These are phyloP conservation scores for Halophytophthora batemanensis DNA, from an alignment of 352 stramenopile genomes.

Conservation along the genomic window DNA sequence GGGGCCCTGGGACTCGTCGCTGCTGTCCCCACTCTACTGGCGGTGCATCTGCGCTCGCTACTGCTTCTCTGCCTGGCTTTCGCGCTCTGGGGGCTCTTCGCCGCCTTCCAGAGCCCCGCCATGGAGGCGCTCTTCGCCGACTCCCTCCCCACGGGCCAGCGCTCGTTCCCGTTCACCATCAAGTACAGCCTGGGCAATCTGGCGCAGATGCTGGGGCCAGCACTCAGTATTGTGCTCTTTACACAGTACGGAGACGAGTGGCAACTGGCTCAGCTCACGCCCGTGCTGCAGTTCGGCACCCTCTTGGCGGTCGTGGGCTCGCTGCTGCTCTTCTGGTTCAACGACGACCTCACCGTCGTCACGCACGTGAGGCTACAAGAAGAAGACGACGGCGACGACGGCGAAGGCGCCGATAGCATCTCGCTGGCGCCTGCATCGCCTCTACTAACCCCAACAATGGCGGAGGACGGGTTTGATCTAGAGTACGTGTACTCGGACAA, in stretches of 20 bases:
- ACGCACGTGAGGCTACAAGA: too few relatives aligned
- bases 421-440: conserved; percentile 3
- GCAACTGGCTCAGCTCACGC: conserved; percentile 52
- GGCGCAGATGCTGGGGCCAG: conserved; percentile 48
- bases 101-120: conserved; percentile 67
- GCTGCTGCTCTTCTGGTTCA: conserved; percentile 68
- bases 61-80: conserved; percentile 62
- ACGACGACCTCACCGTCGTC: conserved; percentile 77
- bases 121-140: conserved; percentile 85
- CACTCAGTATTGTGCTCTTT: conserved; percentile 67
- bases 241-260: conserved; percentile 70
- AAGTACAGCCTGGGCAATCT: conserved; percentile 63
- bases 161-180: conserved; percentile 76
- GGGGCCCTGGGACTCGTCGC: conserved; percentile 34
- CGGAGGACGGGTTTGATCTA: conserved; percentile 35
- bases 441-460: conserved; percentile 4
- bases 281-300: conserved; percentile 66
- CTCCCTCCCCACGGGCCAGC: conserved; percentile 61
- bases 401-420: conserved; percentile 6
- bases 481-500: conserved; percentile 14
- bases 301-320: conserved; percentile 58
- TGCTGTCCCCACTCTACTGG: conserved; percentile 38
- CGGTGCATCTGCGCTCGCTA: conserved; percentile 42
- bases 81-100: conserved; percentile 76
- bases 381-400: conserved; percentile 29